Evolutionary conservation across 208 protist species (phyloP).

Genomic region (Trichomonas vaginalis): DNA sequence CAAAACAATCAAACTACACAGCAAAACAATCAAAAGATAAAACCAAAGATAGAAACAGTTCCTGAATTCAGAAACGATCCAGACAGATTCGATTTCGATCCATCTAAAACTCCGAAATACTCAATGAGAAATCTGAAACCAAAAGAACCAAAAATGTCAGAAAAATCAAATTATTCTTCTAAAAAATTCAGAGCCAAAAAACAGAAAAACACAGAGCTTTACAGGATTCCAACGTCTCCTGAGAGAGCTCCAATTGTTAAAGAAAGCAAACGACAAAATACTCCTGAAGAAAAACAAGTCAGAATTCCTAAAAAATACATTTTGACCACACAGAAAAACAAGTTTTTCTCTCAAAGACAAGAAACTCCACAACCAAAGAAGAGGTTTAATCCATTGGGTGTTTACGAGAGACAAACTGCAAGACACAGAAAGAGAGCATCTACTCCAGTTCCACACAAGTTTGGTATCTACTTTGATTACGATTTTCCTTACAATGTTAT

Average conservation of each 20-base stretch:
- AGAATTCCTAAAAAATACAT: no score
- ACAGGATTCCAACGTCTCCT: no score
- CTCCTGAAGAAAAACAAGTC: no score
- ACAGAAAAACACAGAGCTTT: no score
- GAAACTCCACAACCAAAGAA: neutral
- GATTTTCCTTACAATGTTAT: neutral
- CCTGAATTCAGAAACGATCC: neutral
- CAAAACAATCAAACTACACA: neutral
- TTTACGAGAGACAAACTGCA: neutral
- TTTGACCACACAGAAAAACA: no score
- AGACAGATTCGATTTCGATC: neutral
- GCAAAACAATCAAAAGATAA: neutral
- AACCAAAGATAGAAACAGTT: neutral
- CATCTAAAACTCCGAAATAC: neutral
- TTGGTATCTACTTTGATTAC: neutral
- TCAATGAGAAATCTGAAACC: neutral
- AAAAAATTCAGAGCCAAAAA: no score
- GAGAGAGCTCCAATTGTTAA: no score
- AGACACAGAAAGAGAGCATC: neutral
- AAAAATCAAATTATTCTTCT: no score
- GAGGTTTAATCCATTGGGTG: neutral
- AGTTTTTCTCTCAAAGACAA: neutral
- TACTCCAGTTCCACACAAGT: neutral
- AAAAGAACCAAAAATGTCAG: no score
- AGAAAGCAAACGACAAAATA: no score